Evolutionary conservation across 2,329 filamentous ascomycete genomes (phyloP).

Genomic region (Emericellopsis cladophorae): DNA sequence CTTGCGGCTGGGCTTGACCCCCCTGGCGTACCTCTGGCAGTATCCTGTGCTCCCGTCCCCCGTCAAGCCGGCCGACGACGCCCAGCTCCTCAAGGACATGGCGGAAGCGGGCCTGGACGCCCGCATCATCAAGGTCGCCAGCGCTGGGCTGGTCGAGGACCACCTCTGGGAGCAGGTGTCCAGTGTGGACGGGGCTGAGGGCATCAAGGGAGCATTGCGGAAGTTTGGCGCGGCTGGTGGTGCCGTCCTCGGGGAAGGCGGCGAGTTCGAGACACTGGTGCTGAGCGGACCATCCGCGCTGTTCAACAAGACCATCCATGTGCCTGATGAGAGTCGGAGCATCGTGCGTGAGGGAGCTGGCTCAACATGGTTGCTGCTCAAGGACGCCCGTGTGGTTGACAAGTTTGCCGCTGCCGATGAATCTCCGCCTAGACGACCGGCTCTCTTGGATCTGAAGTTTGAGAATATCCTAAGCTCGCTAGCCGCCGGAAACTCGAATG

Average conservation of each 20-base stretch:
- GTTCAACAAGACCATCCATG: constrained; percentile 58
- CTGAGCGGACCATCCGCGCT: constrained; percentile 62
- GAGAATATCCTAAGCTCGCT: constrained; percentile 12
- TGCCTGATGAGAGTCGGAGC: constrained; percentile 39
- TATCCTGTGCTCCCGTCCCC: constrained; percentile 59
- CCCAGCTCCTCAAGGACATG: constrained; percentile 70
- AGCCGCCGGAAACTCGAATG: background rate
- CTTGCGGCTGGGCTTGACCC: constrained; percentile 65
- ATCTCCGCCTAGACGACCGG: constrained; percentile 40
- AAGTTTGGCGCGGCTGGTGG: constrained; percentile 58
- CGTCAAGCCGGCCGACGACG: constrained; percentile 23
- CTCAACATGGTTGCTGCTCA: constrained; percentile 57
- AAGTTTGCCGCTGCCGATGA: constrained; percentile 15
- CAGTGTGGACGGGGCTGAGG: constrained; percentile 30
- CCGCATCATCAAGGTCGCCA: constrained; percentile 91
- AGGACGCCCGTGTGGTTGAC: constrained; percentile 37
- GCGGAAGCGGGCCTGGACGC: constrained; percentile 63
- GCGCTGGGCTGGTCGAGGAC: constrained; percentile 69
- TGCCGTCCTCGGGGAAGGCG: constrained; percentile 78
- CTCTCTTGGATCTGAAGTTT: constrained; percentile 54
- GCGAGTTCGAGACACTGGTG: constrained; percentile 91
- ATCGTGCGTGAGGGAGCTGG: constrained; percentile 61
- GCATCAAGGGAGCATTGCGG: constrained; percentile 39
- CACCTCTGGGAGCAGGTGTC: constrained; percentile 76
- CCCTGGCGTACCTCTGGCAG: constrained; percentile 87